A percentile compares a stretch with the other conserved stretches of the same genome.
Conservation (phyloP, 169 alveolate genomes). For the Blepharisma undulans region DNA sequence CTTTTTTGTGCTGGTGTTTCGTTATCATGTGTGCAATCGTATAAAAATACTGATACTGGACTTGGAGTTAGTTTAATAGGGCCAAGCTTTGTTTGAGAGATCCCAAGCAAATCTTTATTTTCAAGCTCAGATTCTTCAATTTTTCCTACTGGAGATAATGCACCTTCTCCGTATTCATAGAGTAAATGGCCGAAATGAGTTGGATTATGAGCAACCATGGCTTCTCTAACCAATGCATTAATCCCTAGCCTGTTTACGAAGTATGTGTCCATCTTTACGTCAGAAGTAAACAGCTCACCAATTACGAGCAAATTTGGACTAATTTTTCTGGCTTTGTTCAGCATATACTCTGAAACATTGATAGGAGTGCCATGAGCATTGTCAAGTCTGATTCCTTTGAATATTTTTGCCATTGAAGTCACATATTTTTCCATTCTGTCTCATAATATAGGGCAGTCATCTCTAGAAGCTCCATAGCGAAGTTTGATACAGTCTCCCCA, state of each 20-base stretch:
- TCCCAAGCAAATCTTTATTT: neutral
- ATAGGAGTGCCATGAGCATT: conserved; percentile 95
- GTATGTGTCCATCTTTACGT: conserved; percentile 80
- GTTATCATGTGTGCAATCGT: conserved; percentile 94
- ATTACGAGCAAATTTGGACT: conserved; percentile 88
- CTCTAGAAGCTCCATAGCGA: conserved; percentile 86
- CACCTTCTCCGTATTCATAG: conserved; percentile 22
- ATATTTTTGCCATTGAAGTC: conserved; percentile 78
- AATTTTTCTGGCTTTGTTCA: conserved; percentile 84
- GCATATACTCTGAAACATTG: conserved; percentile 88
- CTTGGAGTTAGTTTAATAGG: conserved; percentile 48
- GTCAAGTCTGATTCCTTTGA: conserved; percentile 94
- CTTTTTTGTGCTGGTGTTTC: conserved; percentile 80
- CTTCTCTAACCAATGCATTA: conserved; percentile 90
- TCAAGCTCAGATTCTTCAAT: neutral
- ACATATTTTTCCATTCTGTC: conserved; percentile 90
- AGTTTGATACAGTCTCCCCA: conserved; percentile 93
- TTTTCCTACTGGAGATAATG: neutral
- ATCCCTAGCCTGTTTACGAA: conserved; percentile 86
- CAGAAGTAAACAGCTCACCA: conserved; percentile 92
- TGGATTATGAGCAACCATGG: conserved; percentile 59
- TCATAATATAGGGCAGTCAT: conserved; percentile 89
- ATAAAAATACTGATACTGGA: conserved; percentile 81
- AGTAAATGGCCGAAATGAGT: conserved; percentile 40
- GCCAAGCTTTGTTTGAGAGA: neutral